Evolutionary conservation across 345 rosid species (phyloP).

Genomic region (Citrus hindsii): DNA sequence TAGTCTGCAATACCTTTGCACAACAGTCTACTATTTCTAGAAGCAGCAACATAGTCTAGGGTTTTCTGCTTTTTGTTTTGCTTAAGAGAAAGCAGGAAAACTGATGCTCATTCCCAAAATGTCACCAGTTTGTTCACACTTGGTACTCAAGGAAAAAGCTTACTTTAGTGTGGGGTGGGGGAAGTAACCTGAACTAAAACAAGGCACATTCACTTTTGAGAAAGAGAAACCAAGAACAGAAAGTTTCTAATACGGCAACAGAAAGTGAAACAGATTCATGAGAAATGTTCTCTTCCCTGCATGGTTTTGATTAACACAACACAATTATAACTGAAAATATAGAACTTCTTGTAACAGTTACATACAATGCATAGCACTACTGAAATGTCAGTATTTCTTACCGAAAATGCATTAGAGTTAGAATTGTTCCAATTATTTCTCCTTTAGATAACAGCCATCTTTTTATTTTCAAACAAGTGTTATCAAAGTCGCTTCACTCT

Average conservation of each 20-base stretch:
- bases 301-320: not conserved
- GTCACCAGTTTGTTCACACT: not conserved
- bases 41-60: not conserved
- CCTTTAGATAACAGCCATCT: not conserved
- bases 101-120: not conserved
- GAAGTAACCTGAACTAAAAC: not conserved
- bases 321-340: not conserved
- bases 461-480: not conserved
- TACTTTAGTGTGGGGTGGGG: too few relatives aligned
- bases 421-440: not conserved
- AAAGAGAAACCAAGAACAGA: not conserved
- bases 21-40: not conserved
- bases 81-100: not conserved
- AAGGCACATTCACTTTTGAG: not conserved
- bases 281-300: not conserved
- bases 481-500: not conserved
- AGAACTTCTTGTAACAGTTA: not conserved
- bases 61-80: not conserved
- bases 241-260: not conserved
- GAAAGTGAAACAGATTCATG: not conserved
- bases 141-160: not conserved
- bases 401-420: not conserved
- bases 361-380: not conserved
- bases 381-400: not conserved
- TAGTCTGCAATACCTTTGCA: not conserved